These are phyloP conservation scores for Lecanoromycetidae sp. DNA, from an alignment of 2,329 filamentous ascomycete genomes.

Conservation along the genomic window DNA sequence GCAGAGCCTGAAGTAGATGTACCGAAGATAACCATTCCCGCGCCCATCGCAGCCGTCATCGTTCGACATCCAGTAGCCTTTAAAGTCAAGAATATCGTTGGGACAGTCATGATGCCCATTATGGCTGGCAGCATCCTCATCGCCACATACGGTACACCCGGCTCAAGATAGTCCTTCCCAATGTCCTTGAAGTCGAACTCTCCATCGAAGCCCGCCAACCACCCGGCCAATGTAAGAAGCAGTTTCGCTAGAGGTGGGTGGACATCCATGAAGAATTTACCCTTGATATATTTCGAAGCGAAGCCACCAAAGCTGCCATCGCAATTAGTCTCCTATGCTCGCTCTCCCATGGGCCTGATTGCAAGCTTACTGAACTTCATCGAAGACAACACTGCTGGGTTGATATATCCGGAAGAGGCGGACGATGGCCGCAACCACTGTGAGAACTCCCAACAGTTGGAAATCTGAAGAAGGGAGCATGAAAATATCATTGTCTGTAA, in stretches of 20 bases:
- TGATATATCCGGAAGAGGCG: constrained; percentile 94
- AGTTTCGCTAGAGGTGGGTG: constrained; percentile 95
- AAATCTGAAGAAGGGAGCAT: constrained; percentile 75
- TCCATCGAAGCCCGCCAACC: constrained; percentile 87
- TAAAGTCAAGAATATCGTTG: constrained; percentile 86
- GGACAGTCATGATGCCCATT: constrained; percentile 75
- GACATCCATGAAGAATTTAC: constrained; percentile 99
- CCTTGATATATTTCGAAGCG: constrained; percentile 98
- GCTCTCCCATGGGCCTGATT: constrained; percentile 1
- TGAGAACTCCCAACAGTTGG: constrained; percentile 59
- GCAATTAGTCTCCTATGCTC: constrained; percentile 7
- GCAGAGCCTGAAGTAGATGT: constrained; percentile 20
- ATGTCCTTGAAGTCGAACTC: constrained; percentile 99
- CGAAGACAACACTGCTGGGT: constrained; percentile 91
- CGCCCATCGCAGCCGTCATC: constrained; percentile 68
- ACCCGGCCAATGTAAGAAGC: constrained; percentile 88
- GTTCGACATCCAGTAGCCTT: constrained; percentile 85
- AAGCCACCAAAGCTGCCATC: constrained; percentile 82
- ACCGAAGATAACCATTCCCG: constrained; percentile 85
- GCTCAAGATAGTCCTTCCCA: constrained; percentile 94
- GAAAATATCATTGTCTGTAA: constrained; percentile 85
- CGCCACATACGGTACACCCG: constrained; percentile 87
- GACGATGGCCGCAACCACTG: constrained; percentile 62
- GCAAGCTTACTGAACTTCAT: constrained; percentile 88
- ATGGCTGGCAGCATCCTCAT: constrained; percentile 92